Base-by-base conservation (phyloP, 2,329 filamentous ascomycete species). In the Botrytis aclada region DNA sequence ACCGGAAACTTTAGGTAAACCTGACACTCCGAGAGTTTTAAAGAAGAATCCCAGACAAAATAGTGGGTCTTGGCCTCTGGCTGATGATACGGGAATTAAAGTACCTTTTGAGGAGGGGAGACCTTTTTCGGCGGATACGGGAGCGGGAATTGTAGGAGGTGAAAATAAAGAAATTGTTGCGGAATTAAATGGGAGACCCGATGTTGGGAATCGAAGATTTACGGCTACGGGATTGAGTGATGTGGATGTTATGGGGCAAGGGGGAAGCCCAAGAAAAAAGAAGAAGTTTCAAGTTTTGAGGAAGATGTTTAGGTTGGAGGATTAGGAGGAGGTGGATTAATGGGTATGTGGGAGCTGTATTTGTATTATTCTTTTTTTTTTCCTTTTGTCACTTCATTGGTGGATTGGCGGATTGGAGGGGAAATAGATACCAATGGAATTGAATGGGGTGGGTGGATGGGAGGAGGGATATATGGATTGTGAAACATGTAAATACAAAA, bases 281-380 rank as follows among this genome's bases (percentile, higher is more conserved):
- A 93, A 93, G 86, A 92, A 90, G 82, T 93, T 93, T 81, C 86
- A 86, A 60, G 83, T 84, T 71, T 81, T 93, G 79, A 88, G 91
- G 80, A 88, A 85, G 80, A 90, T 91, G 81, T 92, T 93, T 82
- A 84, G 85, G 66, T 80, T 89, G 67, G 82, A 88, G 79, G 86
- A 88, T 78, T 89, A 81, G 73, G n/a, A 4, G 10, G 5, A 25
- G 18, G 18, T 16, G 63, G 41, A 39, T 61, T 51, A 32, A 29
- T 65, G 22, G 22, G 2, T 10, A 34, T 29, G 7, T 18, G 60
- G 16, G 34, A 62, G 25, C 18, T 47, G 18, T 65, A 34, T 14
- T 34, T 47, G 62, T 43, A 45, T 25, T 34, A 32, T 16, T 22
- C 14, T 20, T 45, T 3, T 2, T 18, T 47, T 29, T 32, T 25